Percentiles rank a stretch among this genome's conserved stretches.
Conservation (phyloP, 2,329 filamentous ascomycete species). For the Sporothrix sp. region DNA sequence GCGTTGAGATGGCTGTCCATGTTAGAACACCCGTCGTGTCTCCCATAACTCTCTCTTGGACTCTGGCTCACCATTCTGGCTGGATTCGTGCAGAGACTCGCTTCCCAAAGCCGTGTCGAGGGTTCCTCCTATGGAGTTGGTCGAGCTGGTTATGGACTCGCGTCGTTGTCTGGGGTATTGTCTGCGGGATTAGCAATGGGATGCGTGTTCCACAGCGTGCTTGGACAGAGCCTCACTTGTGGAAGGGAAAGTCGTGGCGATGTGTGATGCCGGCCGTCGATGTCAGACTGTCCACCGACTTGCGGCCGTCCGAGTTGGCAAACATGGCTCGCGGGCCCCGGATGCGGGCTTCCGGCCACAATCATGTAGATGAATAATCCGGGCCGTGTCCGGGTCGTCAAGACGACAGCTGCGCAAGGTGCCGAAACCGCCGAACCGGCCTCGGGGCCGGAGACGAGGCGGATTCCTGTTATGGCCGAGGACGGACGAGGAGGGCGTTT, state of each 20-base stretch:
- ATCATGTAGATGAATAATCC: constrained; percentile 10
- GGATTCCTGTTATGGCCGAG: background rate
- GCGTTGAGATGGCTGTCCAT: constrained; percentile 69
- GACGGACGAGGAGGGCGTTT: background rate
- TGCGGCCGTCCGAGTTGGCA: constrained; percentile 47
- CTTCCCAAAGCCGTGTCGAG: constrained; percentile 57
- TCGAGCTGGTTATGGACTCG: constrained; percentile 78
- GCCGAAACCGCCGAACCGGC: background rate
- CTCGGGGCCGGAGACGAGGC: background rate
- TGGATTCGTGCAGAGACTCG: constrained; percentile 56
- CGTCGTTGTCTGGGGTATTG: constrained; percentile 43
- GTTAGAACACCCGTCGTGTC: too few relatives aligned
- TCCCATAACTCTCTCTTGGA: too few relatives aligned
- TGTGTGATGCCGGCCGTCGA: constrained; percentile 35
- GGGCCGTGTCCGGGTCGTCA: background rate
- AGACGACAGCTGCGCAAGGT: background rate
- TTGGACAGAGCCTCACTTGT: constrained; percentile 38
- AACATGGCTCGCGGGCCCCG: constrained; percentile 39
- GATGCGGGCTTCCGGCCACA: background rate
- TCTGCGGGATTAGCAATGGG: background rate
- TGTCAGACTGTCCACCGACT: constrained; percentile 56
- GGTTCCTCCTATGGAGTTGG: constrained; percentile 76
- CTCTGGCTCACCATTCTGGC: constrained; percentile 62
- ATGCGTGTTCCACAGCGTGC: too few relatives aligned
- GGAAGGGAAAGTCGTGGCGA: constrained; percentile 49